Base-by-base conservation (phyloP, 1,284 basidiomycete species). In the Exobasidium cylindrosporum region DNA sequence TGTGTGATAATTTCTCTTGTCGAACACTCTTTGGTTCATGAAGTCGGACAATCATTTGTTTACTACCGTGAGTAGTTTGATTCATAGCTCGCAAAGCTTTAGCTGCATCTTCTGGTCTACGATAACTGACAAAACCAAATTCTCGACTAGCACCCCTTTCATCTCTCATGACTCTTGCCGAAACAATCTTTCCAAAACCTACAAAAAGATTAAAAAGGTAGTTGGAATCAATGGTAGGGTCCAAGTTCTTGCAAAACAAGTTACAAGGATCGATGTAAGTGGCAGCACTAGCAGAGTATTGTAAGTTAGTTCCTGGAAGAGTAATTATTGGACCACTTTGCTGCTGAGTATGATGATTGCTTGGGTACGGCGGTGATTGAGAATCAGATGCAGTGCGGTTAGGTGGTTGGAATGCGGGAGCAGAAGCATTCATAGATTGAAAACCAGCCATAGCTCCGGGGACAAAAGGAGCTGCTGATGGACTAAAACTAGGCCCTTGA, bases 91-190 rank as follows among this genome's bases (percentile, higher is more conserved):
- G 85, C 83, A 92, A 81, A 0, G 91, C 91, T 4, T 84, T 83
- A 24, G 84, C 64, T 40, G 92, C 91, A 87, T 74, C 70, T 17
- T 72, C 72, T 2, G 74, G 61, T 6, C 49, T 60, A 13, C 64
- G 68, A 69, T 77, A 97, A 28, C 89, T 91, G 61, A 97, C 94
- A 76, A 97, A 97, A n/a, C 93, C 93, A 76, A 95, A 97, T 4
- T 92, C 92, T 61, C 91, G 88, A 79, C 89, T 91, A 58, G 89
- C 87, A 24, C 90, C 89, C 55, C 76, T 83, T 69, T 92, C 89
- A 74, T 92, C 92, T 26, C 91, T 87, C 93, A 96, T 96, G 54
- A 97, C 91, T 62, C 92, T 87, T 28, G 92, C 92, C 78, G 92
- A 92, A 31, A 78, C 69, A 55, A 81, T 79, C 21, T 62, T 54